Base-by-base conservation (phyloP, 2,329 filamentous ascomycete genomes). In the Diplodia intermedia region DNA sequence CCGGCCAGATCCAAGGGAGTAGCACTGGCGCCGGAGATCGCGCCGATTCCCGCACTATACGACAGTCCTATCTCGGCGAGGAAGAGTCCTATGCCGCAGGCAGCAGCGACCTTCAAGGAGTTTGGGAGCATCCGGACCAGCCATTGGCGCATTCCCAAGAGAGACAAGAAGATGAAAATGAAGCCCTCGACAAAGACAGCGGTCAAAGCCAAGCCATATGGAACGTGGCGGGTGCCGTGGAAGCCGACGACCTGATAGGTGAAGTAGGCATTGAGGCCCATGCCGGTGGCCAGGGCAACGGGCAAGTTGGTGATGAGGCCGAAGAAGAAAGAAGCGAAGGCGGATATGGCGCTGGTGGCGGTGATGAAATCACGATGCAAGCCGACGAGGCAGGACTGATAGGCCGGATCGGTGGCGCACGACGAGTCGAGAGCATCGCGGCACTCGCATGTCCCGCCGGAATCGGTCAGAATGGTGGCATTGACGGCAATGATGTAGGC, bases 131-230 rank as follows among this genome's bases (percentile, higher is more conserved):
- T 86, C 69, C 92, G 88, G 20, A 93, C 93, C 31, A 97, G 87
- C 92, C 92, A 96, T 77, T 96, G 93, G 15, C 93, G 90, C 81
- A 97, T 86, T 47, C 93, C 93, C 65, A 94, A 84, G 43, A 96
- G 77, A 0, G 93, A 92, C 31, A 97, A 84, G 4, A 84, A 90
- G 60, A 96, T 86, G 81, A 97, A 97, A 69, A 96, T 88, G 78
- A 92, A 91, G 20, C 93, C 93, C 78, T 97, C 93, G 12, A 94
- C 88, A 75, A 97, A 96, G 71, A 95, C 93, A 62, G 93, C 92
- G 7, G 92, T 95, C 36, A 96, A 82, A 11, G 93, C 93, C 40
- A 94, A 84, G 54, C 86, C 81, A 77, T 92, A 97, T 0, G 91
- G 87, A 8, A 96, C 88, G 7, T 84, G 81, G 1, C 92, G 92